Conservation (phyloP, 192 early-diverging fungal species). For the Phycomyces nitens region DNA sequence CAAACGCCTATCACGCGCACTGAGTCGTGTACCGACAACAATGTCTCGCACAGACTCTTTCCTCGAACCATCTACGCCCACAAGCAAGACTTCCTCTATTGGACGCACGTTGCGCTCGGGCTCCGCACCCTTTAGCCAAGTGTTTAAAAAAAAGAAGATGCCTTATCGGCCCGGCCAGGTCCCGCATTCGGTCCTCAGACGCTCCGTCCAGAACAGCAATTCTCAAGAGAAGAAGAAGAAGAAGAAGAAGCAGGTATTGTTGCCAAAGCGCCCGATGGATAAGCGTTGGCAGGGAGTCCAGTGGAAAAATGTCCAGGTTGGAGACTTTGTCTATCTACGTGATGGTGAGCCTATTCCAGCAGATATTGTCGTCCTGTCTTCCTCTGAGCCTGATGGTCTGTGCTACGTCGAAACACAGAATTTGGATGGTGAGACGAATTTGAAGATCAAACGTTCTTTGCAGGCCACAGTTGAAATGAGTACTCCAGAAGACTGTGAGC, state of each 20-base stretch:
- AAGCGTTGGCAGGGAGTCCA: constrained; percentile 39
- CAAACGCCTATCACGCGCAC: neutral
- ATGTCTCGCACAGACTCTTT: neutral
- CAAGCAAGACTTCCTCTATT: constrained; percentile 8
- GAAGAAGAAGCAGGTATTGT: neutral
- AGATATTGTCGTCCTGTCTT: constrained; percentile 62
- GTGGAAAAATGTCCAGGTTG: constrained; percentile 60
- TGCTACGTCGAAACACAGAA: constrained; percentile 80
- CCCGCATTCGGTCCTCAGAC: constrained; percentile 47
- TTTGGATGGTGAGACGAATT: constrained; percentile 78
- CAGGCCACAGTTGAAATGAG: constrained; percentile 45
- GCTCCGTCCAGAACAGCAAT: neutral
- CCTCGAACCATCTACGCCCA: neutral
- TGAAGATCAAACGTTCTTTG: constrained; percentile 64
- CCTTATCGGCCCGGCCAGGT: constrained; percentile 39
- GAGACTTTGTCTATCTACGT: constrained; percentile 58
- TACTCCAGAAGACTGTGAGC: constrained; percentile 53
- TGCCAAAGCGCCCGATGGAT: constrained; percentile 8
- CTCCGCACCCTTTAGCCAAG: constrained; percentile 21
- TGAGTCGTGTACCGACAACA: neutral
- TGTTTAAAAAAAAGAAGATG: constrained; percentile 23
- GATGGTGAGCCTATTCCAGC: constrained; percentile 63
- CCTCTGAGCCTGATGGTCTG: constrained; percentile 59
- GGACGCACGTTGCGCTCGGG: constrained; percentile 11
- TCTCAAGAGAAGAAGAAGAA: neutral